Conservation (phyloP, 108 stramenopile species). For the Cyclostephanos tholiformis region DNA sequence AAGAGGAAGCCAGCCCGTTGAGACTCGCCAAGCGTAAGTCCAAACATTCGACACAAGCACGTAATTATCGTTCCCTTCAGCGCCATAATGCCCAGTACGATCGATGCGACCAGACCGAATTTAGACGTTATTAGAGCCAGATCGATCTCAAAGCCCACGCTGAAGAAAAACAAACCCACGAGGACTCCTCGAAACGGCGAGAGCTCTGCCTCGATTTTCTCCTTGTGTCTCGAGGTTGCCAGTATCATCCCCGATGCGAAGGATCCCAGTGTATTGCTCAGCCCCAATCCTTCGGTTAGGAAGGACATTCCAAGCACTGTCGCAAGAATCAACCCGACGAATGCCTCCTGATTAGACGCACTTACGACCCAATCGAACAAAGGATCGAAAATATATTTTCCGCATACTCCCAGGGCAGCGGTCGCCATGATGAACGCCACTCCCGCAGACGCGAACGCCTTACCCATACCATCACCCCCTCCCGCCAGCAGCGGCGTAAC, state of each 20-base stretch:
- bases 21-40: constrained; percentile 68
- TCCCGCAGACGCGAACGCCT: constrained; percentile 76
- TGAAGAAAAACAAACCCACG: constrained; percentile 95
- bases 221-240: constrained; percentile 78
- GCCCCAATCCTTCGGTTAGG: constrained; percentile 89
- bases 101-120: constrained; percentile 56
- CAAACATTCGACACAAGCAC: constrained; percentile 58
- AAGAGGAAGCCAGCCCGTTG: constrained; percentile 85
- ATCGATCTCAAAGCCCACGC: constrained; percentile 95
- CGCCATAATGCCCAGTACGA: constrained; percentile 76
- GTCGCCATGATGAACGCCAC: constrained; percentile 83
- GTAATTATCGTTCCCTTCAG: constrained; percentile 80
- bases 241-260: constrained; percentile 92
- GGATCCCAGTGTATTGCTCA: constrained; percentile 93
- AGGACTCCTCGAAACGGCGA: constrained; percentile 84
- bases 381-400: constrained; percentile 77
- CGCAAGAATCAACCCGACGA: constrained; percentile 81
- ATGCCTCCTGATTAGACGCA: constrained; percentile 84
- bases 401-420: constrained; percentile 68
- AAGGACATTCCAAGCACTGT: constrained; percentile 91
- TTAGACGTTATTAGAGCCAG: constrained; percentile 73
- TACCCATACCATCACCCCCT: constrained; percentile 53
- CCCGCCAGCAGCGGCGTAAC: constrained; percentile 87
- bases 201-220: constrained; percentile 88
- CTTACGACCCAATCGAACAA: constrained; percentile 77